Base-by-base conservation (phyloP, 352 stramenopile species). In the Phytophthora pistaciae region DNA sequence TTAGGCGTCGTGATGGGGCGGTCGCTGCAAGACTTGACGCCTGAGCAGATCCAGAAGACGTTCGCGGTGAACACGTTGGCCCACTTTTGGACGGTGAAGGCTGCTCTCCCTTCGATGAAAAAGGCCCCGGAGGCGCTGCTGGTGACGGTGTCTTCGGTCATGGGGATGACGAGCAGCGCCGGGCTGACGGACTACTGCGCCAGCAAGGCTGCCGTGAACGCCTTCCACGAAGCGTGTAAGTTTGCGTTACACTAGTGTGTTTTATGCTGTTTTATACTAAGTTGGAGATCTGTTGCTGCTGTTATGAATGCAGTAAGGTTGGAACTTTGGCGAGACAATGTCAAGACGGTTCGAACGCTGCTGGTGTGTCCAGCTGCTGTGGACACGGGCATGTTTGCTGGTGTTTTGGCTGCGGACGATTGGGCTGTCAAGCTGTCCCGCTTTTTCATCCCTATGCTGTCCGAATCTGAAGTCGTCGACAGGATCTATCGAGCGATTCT, bases 371-470 rank as follows among this genome's bases (percentile, higher is more conserved):
- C 89, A 20, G 87, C 80, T 42, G 84, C 77, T 25, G 79, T 96
- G 29, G 74, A 91, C 56, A 95, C 85, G 29, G 84, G 85, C 9
- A 96, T 96, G 89, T 96, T 96, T 64, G 69, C 68, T 6, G 87
- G 89, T 0, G 81, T 80, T 38, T 75, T 91, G 46, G 36, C 75
- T 27, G 80, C 78, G 11, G 52, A 77, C 7, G 60, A 79, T 40
- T 87, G 73, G 77, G 77, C 78, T 40, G 31, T 81, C 21, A 76
- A 70, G 29, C 65, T 80, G 25, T 74, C 68, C 21, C 70, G 70
- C 27, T 62, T 76, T 38, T 75, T 91, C 29, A 80, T 91, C 52
- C 88, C 87, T 3, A 78, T 85, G 50, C 72, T 91, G 7, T 49
- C 73, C 9, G 84, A 86, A 46, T 55, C 70, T 18, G 65, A 90